Conservation (phyloP, 495 filamentous ascomycete genomes). For the Xylaria sp. region DNA sequence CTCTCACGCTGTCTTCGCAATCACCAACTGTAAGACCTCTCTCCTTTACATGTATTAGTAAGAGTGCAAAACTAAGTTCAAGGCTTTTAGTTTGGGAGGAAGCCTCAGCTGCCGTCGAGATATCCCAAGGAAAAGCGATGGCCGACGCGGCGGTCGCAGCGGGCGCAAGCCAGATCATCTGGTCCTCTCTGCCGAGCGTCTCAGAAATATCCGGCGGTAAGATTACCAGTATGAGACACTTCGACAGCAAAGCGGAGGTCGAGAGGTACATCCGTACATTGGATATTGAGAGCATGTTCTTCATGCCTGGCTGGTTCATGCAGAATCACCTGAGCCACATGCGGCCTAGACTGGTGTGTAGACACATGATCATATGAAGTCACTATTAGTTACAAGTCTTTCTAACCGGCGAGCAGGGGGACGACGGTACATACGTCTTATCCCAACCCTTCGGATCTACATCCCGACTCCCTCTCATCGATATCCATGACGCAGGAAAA, state of each 20-base stretch:
- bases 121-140: constrained; percentile 5
- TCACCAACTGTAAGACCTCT: neutral
- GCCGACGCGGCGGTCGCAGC: neutral
- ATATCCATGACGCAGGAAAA: neutral
- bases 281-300: neutral
- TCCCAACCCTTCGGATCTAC: neutral
- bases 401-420: neutral
- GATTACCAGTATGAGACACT: neutral
- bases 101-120: neutral
- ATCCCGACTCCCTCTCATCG: neutral
- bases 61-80: neutral
- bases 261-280: neutral
- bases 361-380: neutral
- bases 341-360: neutral
- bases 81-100: neutral
- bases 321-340: neutral
- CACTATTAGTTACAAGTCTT: neutral
- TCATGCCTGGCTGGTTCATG: constrained; percentile 6
- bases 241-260: neutral
- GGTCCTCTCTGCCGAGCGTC: neutral
- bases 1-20: neutral
- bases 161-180: neutral
- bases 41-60: neutral
- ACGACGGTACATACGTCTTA: neutral
- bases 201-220: neutral